A percentile compares a stretch with the other conserved stretches of the same genome.
phyloP scores from a whole-genome alignment of 345 rosid species.

The Ceriops zippeliana region DNA sequence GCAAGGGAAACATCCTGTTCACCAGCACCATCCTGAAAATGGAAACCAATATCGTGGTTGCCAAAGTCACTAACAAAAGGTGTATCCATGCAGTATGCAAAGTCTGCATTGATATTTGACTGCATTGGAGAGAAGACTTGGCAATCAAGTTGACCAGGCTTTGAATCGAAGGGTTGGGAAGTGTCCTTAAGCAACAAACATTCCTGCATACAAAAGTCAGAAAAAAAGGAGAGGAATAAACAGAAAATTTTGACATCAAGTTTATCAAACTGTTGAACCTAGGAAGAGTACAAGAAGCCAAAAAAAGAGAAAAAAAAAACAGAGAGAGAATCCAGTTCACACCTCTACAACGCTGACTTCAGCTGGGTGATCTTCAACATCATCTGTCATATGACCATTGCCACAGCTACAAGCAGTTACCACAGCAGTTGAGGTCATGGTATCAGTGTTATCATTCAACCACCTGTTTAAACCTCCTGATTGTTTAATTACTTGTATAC shows the following conservation, averaged over 20 bases:
- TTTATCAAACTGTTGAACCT: not conserved
- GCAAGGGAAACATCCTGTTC: slow-evolving; percentile 49
- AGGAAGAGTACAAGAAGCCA: not conserved
- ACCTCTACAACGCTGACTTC: slow-evolving; percentile 48
- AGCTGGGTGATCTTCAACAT: slow-evolving; percentile 42
- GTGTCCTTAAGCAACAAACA: slow-evolving; percentile 25
- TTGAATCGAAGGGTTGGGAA: slow-evolving; percentile 25
- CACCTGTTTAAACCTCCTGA: slow-evolving; percentile 31
- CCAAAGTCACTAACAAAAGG: slow-evolving; percentile 74
- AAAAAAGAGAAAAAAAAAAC: not conserved
- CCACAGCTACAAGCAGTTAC: slow-evolving; percentile 36
- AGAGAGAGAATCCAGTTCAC: slow-evolving; percentile 5
- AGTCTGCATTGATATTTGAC: slow-evolving; percentile 32
- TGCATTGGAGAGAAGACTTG: slow-evolving; percentile 46
- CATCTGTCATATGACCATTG: slow-evolving; percentile 50
- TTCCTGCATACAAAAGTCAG: slow-evolving; percentile 33
- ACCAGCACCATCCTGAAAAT: slow-evolving; percentile 54
- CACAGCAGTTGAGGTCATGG: slow-evolving; percentile 28
- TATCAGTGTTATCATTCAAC: slow-evolving; percentile 31
- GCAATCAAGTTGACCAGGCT: slow-evolving; percentile 34
- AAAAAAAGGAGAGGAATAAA: slow-evolving; percentile 2
- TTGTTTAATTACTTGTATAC: slow-evolving; percentile 19
- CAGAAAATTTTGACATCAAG: not conserved
- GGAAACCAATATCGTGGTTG: slow-evolving; percentile 38
- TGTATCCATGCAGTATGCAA: slow-evolving; percentile 39